Evolutionary conservation across 257 asterid genomes (phyloP).

Genomic region (Vinca minor): DNA sequence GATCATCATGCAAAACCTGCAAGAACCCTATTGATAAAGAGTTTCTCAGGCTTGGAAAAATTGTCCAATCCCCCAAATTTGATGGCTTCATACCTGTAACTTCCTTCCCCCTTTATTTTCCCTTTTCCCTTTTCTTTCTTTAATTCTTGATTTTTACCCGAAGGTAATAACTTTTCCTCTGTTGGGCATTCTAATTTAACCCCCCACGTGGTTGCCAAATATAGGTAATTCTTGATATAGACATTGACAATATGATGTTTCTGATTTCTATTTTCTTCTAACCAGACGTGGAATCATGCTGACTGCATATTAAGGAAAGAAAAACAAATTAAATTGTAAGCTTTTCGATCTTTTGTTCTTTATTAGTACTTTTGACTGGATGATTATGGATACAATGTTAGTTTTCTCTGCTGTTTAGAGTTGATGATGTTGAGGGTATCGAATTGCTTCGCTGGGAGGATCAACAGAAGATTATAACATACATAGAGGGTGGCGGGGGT

Average conservation of each 20-base stretch:
- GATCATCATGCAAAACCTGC: constrained; percentile 91
- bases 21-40: constrained; percentile 56
- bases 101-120: background rate
- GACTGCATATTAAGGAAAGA: constrained; percentile 58
- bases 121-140: background rate
- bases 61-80: constrained; percentile 79
- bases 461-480: constrained; percentile 67
- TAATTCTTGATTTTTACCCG: background rate
- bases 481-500: constrained; percentile 40
- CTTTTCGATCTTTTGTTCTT: constrained; percentile 8
- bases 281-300: constrained; percentile 97
- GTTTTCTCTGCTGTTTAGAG: constrained; percentile 26
- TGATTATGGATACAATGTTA: background rate
- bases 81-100: constrained; percentile 96
- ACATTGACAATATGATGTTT: too few relatives aligned
- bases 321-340: constrained; percentile 74
- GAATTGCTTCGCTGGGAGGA: constrained; percentile 94
- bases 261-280: constrained; percentile 29
- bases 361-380: background rate
- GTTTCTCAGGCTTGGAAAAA: constrained; percentile 76
- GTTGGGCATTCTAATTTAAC: too few relatives aligned
- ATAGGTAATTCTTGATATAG: too few relatives aligned
- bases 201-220: background rate
- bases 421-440: constrained; percentile 85
- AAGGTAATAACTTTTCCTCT: background rate